These are phyloP conservation scores for Fennellomyces sp. DNA, from an alignment of 371 early-diverging fungal genomes.

Conservation along the genomic window DNA sequence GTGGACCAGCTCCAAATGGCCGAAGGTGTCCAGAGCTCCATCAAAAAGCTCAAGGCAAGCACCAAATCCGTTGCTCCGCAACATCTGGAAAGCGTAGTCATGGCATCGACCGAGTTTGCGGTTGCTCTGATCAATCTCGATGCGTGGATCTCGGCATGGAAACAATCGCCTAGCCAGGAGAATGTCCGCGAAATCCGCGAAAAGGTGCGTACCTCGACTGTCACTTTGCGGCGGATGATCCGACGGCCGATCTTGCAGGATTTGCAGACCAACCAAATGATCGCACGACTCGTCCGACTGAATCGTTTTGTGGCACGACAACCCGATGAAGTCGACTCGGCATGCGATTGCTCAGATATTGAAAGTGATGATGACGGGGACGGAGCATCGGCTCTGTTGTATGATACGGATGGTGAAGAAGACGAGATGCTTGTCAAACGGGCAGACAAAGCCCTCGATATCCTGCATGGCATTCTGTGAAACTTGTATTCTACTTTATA, in stretches of 20 bases:
- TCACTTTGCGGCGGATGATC: conserved; percentile 36
- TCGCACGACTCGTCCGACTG: conserved; percentile 32
- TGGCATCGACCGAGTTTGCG: conserved; percentile 39
- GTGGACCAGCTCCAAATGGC: conserved; percentile 28
- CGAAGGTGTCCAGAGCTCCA: conserved; percentile 8
- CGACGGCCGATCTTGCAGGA: conserved; percentile 18
- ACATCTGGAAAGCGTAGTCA: conserved; percentile 28
- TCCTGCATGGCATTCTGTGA: conserved; percentile 37
- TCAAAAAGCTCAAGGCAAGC: conserved; percentile 15
- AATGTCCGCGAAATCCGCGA: conserved; percentile 5
- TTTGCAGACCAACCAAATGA: conserved; percentile 17
- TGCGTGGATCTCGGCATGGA: conserved; percentile 40
- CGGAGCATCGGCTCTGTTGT: neutral
- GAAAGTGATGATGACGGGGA: conserved; percentile 18
- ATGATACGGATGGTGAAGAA: conserved; percentile 12
- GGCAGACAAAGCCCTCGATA: conserved; percentile 38
- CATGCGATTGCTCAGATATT: conserved; percentile 26
- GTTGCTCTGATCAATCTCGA: conserved; percentile 37
- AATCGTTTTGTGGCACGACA: conserved; percentile 27
- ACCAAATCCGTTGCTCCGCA: neutral
- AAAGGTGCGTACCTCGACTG: conserved; percentile 17
- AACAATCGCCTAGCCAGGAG: neutral
- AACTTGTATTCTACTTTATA: conserved; percentile 3
- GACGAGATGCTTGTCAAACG: conserved; percentile 16
- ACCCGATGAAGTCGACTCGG: conserved; percentile 35